Evolutionary conservation across 805 yeast species (phyloP).

Genomic region (Nakazawaea ishiwadae): DNA sequence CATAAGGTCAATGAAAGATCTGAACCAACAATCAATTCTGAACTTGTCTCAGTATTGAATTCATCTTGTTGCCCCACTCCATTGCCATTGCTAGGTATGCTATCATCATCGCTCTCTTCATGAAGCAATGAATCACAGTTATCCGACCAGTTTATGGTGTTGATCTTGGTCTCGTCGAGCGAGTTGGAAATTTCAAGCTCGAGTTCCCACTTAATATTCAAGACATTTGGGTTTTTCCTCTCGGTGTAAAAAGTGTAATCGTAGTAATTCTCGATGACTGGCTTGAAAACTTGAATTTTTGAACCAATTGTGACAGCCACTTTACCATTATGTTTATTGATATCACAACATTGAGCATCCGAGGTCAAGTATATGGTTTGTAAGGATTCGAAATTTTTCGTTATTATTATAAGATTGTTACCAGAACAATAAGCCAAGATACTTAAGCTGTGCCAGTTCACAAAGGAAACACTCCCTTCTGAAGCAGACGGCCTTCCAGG

Average conservation of each 20-base stretch:
- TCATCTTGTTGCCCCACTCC: slow-evolving; percentile 24
- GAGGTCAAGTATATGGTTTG: slow-evolving; percentile 73
- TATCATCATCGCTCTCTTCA: slow-evolving; percentile 14
- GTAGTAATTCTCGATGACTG: slow-evolving; percentile 45
- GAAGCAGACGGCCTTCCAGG: slow-evolving; percentile 81
- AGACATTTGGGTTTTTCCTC: slow-evolving; percentile 22
- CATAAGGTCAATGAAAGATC: slow-evolving; percentile 45
- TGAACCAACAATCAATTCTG: slow-evolving; percentile 63
- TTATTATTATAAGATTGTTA: slow-evolving; percentile 68
- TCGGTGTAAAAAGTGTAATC: slow-evolving; percentile 29
- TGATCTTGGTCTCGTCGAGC: slow-evolving; percentile 21
- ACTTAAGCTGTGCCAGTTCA: slow-evolving; percentile 60
- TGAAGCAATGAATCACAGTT: slow-evolving; percentile 24
- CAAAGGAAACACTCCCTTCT: slow-evolving; percentile 51
- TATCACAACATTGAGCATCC: slow-evolving; percentile 64
- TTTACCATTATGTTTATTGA: slow-evolving; percentile 57
- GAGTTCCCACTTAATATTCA: slow-evolving; percentile 26
- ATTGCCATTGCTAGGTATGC: not conserved
- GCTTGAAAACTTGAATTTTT: slow-evolving; percentile 47
- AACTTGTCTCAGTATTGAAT: slow-evolving; percentile 29
- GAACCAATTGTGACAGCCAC: slow-evolving; percentile 49
- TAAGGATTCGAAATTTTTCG: slow-evolving; percentile 46
- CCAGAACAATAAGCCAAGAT: slow-evolving; percentile 81
- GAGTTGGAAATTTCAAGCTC: slow-evolving; percentile 22
- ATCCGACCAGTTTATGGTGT: slow-evolving; percentile 31